These are phyloP conservation scores for Geotrichum cucujoidarum DNA, from an alignment of 1,139 yeast species.

Conservation along the genomic window DNA sequence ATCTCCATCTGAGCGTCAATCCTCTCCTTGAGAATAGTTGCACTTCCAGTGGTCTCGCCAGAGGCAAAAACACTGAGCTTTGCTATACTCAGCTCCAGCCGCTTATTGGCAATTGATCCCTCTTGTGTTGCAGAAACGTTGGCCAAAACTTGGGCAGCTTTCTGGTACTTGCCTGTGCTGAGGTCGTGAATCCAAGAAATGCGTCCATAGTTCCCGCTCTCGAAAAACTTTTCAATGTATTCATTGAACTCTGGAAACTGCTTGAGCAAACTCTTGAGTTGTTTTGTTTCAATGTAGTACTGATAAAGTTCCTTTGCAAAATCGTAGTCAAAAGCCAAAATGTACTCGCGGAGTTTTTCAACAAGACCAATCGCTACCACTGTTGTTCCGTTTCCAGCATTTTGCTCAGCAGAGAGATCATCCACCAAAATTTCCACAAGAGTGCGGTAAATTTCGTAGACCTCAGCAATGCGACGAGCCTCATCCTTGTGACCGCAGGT, in stretches of 20 bases:
- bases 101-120: constrained; percentile 43
- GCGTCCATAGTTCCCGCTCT: constrained; percentile 46
- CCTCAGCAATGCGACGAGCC: constrained; percentile 63
- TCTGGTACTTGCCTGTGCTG: constrained; percentile 45
- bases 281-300: constrained; percentile 51
- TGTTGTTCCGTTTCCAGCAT: constrained; percentile 31
- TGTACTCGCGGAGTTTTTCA: constrained; percentile 45
- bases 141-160: constrained; percentile 48
- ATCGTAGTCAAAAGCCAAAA: constrained; percentile 57
- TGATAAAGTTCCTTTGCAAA: constrained; percentile 67
- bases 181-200: constrained; percentile 75
- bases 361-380: constrained; percentile 24
- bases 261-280: constrained; percentile 50
- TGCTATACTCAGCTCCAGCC: constrained; percentile 63
- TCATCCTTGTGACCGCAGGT: constrained; percentile 45
- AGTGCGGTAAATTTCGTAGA: constrained; percentile 59
- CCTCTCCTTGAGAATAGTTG: constrained; percentile 19
- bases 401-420: constrained; percentile 33
- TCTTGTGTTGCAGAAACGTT: constrained; percentile 37
- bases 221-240: constrained; percentile 51
- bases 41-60: constrained; percentile 28
- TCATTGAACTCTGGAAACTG: constrained; percentile 53
- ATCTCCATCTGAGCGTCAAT: constrained; percentile 22
- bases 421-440: constrained; percentile 60
- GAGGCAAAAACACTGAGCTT: constrained; percentile 47